Conservation (phyloP, 2,329 filamentous ascomycete genomes). For the Xylariaceae sp. region DNA sequence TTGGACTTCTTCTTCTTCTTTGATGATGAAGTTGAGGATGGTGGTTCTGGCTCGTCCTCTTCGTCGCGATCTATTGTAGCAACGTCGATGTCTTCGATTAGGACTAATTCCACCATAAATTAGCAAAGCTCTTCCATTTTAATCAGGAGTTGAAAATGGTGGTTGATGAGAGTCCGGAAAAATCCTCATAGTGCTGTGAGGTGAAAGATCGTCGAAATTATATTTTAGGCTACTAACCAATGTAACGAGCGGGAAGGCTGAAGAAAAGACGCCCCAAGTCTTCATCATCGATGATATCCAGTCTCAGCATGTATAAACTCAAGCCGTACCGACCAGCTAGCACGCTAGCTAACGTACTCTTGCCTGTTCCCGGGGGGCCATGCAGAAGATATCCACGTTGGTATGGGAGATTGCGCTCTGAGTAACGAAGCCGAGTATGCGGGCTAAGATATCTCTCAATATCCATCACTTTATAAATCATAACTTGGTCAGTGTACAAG, state of each 20-base stretch:
- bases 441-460: slow-evolving; percentile 59
- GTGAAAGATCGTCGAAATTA: not conserved
- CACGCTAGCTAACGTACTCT: slow-evolving; percentile 69
- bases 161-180: no score
- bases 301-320: slow-evolving; percentile 69
- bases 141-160: not conserved
- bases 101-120: slow-evolving; percentile 37
- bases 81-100: slow-evolving; percentile 55
- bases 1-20: slow-evolving; percentile 16
- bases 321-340: slow-evolving; percentile 68
- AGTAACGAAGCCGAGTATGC: slow-evolving; percentile 58
- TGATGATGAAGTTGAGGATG: no score
- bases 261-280: slow-evolving; percentile 7
- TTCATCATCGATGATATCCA: slow-evolving; percentile 29
- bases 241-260: slow-evolving; percentile 25
- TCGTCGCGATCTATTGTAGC: slow-evolving; percentile 41
- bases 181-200: no score
- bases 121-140: not conserved
- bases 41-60: slow-evolving; percentile 11
- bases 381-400: slow-evolving; percentile 69
- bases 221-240: not conserved
- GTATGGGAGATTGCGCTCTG: slow-evolving; percentile 70
- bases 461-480: slow-evolving; percentile 45
- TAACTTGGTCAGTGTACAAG: not conserved
- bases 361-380: slow-evolving; percentile 70